Base-by-base conservation (phyloP, 768 basidiomycete genomes). In the Xerocomus potaroensis region DNA sequence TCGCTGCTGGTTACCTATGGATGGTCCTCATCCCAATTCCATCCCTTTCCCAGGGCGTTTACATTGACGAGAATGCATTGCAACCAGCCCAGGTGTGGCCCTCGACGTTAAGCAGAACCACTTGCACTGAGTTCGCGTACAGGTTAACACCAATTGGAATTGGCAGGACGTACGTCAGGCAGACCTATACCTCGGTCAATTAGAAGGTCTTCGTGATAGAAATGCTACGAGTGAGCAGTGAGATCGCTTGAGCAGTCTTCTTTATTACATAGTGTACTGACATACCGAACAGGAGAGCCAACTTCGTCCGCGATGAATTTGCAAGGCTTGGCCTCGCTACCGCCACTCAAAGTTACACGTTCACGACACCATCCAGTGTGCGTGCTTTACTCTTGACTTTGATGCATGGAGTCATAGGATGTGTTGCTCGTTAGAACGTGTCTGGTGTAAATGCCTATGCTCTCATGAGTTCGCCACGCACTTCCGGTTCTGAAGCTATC, bases 51-150 rank as follows among this genome's bases (percentile, higher is more conserved):
- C 75, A 80, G 52, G 64, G 70, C 8, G 88, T 83, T 8, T 95
- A 91, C 62, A 86, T 95, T 41, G 92, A 95, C 63, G 96, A 99
- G 70, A 96, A 98, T 64, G 95, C 96, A 1, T 68, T 99, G 16
- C 91, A 94, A 59, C 94, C 96, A 9, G 84, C 79, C 5, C 92
- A 95, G 72, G 94, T 94, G 56, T 40, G 60, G 32, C 5, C 15
- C 57, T 43, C 50, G 9, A 32, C 27, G 8, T 48, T 35, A 18
- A 35, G 21, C 21, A 0, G 4, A n/a, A 22, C 14, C 9, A 8
- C 23, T 3, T 22, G 3, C 16, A 30, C 42, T 52, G n/a, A 65
- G 15, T 39, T 29, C 36, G 14, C 36, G 21, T 26, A 45, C 24
- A 97, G 92, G 94, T 96, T 18, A 89, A 83, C 46, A 91, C 89